These are phyloP conservation scores for Lepiota brunneoincarnata DNA, from an alignment of 768 basidiomycete species.

Conservation along the genomic window DNA sequence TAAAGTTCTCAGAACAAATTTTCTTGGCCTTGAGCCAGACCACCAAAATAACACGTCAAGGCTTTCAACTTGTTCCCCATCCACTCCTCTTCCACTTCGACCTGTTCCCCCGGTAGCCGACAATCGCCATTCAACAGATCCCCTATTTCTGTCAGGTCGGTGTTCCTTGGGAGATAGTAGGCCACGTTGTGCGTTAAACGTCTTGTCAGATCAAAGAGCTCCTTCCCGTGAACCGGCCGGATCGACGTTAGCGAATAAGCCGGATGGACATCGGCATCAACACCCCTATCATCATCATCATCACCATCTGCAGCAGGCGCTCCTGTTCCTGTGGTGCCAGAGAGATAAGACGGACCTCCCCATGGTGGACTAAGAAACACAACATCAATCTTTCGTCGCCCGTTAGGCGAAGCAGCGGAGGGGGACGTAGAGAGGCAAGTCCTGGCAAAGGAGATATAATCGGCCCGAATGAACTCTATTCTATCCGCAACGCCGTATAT, in stretches of 20 bases:
- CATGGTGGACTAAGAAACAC: conserved; percentile 95
- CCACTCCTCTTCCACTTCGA: conserved; percentile 97
- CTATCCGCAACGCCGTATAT: conserved; percentile 94
- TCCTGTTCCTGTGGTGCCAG: conserved; percentile 24
- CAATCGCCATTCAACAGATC: conserved; percentile 20
- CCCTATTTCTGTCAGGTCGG: conserved; percentile 69
- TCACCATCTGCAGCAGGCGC: conserved; percentile 7
- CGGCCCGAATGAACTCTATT: conserved; percentile 89
- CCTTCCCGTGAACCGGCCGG: conserved; percentile 76
- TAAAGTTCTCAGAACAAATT: conserved; percentile 44
- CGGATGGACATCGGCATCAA: conserved; percentile 33
- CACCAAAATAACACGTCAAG: conserved; percentile 92
- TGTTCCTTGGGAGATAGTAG: conserved; percentile 86
- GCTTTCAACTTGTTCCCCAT: conserved; percentile 93
- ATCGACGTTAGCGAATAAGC: conserved; percentile 72
- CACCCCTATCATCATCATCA: background rate
- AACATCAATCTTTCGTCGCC: conserved; percentile 68
- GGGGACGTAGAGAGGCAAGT: conserved; percentile 35
- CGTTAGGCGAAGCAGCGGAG: conserved; percentile 16
- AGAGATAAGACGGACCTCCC: conserved; percentile 82
- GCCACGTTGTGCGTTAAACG: conserved; percentile 80
- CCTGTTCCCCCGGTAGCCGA: conserved; percentile 40
- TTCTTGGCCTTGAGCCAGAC: conserved; percentile 69
- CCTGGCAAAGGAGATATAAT: conserved; percentile 79
- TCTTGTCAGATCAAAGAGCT: conserved; percentile 75